These are phyloP conservation scores for Elasticomyces elasticus DNA, from an alignment of 495 filamentous ascomycete species.

Conservation along the genomic window DNA sequence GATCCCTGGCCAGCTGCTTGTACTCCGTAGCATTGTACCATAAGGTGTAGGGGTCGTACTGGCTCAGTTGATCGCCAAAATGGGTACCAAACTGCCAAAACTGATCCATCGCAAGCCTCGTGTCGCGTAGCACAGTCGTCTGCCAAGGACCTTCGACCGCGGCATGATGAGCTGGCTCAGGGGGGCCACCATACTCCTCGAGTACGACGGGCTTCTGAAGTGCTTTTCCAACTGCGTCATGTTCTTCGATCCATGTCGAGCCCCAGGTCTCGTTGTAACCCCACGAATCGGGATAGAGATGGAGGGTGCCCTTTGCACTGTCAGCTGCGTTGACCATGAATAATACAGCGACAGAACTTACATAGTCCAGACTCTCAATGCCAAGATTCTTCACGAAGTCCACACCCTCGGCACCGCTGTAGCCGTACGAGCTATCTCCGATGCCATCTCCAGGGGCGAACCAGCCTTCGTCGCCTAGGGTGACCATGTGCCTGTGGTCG, in stretches of 20 bases:
- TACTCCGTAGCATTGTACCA: conserved; percentile 24
- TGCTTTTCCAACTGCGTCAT: conserved; percentile 3
- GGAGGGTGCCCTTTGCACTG: conserved; percentile 17
- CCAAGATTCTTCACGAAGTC: conserved; percentile 18
- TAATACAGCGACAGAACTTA: too few relatives aligned
- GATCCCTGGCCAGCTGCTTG: conserved; percentile 15
- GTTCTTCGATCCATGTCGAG: conserved; percentile 20
- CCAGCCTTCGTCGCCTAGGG: conserved; percentile 48
- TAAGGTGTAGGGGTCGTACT: conserved; percentile 23
- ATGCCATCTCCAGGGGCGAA: conserved; percentile 2
- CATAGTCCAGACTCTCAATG: conserved; percentile 20
- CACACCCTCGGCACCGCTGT: conserved; percentile 8
- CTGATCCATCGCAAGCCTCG: conserved; percentile 25
- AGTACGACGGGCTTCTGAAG: conserved; percentile 16
- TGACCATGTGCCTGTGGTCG: conserved; percentile 58
- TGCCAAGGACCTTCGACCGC: conserved; percentile 18
- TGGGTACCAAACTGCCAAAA: conserved; percentile 30
- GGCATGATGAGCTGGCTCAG: conserved; percentile 17
- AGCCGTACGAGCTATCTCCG: conserved; percentile 7
- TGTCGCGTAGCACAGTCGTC: conserved; percentile 21
- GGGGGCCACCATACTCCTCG: conserved; percentile 19
- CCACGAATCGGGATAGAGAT: conserved; percentile 25
- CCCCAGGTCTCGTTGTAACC: conserved; percentile 18
- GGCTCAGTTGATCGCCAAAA: conserved; percentile 8
- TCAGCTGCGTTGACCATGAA: too few relatives aligned